Percentiles rank a stretch among this genome's conserved stretches.
Conservation (phyloP, 306 rosid species). For the Dalbergia cochinchinensis region DNA sequence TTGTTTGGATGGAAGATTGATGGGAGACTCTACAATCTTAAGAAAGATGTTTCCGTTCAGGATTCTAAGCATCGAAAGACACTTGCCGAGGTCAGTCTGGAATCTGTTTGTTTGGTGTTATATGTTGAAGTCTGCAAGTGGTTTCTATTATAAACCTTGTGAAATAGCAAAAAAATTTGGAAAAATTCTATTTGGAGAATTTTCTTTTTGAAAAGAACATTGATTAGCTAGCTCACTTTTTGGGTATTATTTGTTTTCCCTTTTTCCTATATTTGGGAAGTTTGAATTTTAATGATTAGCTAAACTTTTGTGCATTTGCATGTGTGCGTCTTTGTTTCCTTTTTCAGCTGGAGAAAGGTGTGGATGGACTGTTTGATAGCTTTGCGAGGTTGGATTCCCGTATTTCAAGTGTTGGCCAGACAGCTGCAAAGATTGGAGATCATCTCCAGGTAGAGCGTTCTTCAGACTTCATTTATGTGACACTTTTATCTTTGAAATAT, state of each 20-base stretch:
- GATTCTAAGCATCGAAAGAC: constrained; percentile 96
- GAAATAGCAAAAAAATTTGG: background rate
- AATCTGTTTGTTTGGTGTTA: constrained; percentile 24
- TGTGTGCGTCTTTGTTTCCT: constrained; percentile 13
- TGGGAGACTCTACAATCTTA: constrained; percentile 82
- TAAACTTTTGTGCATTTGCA: constrained; percentile 26
- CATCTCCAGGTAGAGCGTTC: constrained; percentile 90
- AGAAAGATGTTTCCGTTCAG: constrained; percentile 90
- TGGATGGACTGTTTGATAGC: constrained; percentile 97
- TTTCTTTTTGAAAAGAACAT: background rate
- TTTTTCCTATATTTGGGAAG: background rate
- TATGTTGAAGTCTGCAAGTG: background rate
- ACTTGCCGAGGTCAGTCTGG: constrained; percentile 79
- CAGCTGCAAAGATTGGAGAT: constrained; percentile 99
- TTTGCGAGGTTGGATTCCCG: constrained; percentile 98
- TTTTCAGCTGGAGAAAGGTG: constrained; percentile 96
- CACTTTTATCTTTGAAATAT: constrained; percentile 38
- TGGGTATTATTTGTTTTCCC: background rate
- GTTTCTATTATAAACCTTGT: constrained; percentile 19
- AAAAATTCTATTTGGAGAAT: background rate
- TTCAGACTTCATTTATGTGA: constrained; percentile 36
- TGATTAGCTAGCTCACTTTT: background rate
- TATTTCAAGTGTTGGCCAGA: constrained; percentile 99
- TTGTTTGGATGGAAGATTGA: constrained; percentile 69
- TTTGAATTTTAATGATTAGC: constrained; percentile 32